Conservation (phyloP, 306 rosid genomes). For the Vicia sativa region DNA sequence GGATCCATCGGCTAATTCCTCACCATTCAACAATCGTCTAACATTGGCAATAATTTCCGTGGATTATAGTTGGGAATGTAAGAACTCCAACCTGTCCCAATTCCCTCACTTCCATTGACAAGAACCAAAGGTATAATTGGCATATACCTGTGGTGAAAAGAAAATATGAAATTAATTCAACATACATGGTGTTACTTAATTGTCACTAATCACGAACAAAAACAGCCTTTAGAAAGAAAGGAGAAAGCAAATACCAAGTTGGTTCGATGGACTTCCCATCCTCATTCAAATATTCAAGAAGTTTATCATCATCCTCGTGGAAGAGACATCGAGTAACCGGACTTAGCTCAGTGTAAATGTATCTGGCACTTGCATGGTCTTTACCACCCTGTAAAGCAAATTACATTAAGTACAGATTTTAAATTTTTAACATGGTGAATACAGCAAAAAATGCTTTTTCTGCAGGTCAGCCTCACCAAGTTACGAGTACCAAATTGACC, state of each 20-base stretch:
- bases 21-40: constrained; percentile 66
- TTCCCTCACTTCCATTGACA: constrained; percentile 96
- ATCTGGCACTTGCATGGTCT: constrained; percentile 92
- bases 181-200: not conserved
- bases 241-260: constrained; percentile 55
- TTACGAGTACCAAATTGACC: constrained; percentile 98
- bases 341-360: constrained; percentile 67
- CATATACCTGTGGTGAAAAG: constrained; percentile 59
- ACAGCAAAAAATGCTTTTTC: not conserved
- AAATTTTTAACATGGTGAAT: not conserved
- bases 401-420: not conserved
- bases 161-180: constrained; percentile 4
- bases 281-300: constrained; percentile 88
- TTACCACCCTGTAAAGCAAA: constrained; percentile 75
- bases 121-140: constrained; percentile 89
- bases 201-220: not conserved
- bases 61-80: constrained; percentile 92
- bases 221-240: not conserved
- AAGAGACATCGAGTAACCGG: constrained; percentile 71
- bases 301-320: constrained; percentile 80
- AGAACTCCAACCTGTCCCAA: constrained; percentile 94
- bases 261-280: constrained; percentile 91
- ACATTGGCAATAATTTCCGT: constrained; percentile 80
- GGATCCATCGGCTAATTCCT: constrained; percentile 86
- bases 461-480: constrained; percentile 50